Percentiles rank a stretch among this genome's conserved stretches.
phyloP scores from a whole-genome alignment of 768 basidiomycete genomes.

The Trametes villosa region DNA sequence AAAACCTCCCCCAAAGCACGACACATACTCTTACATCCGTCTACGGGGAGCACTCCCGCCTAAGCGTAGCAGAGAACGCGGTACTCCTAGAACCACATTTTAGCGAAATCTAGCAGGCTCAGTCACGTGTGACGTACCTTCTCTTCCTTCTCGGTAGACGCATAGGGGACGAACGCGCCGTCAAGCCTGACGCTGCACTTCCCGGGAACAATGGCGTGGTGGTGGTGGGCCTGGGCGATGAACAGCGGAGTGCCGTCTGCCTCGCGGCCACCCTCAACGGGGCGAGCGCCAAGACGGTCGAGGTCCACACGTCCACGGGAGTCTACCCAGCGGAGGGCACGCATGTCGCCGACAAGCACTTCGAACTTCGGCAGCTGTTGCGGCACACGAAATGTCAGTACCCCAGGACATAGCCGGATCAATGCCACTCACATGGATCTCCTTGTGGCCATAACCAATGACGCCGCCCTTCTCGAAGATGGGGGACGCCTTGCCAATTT shows the following conservation, averaged over 20 bases:
- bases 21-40: background rate
- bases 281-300: constrained; percentile 46
- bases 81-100: constrained; percentile 39
- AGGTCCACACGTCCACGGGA: constrained; percentile 51
- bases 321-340: constrained; percentile 62
- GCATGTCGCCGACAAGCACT: constrained; percentile 67
- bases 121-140: constrained; percentile 41
- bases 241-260: constrained; percentile 62
- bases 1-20: background rate
- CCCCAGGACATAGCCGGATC: background rate
- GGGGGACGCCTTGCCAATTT: constrained; percentile 66
- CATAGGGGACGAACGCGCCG: constrained; percentile 60
- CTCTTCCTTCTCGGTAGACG: constrained; percentile 53
- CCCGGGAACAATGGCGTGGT: constrained; percentile 61
- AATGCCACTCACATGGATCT: constrained; percentile 52
- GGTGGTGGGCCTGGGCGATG: constrained; percentile 60
- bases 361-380: constrained; percentile 65
- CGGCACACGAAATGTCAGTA: background rate
- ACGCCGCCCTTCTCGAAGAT: constrained; percentile 64
- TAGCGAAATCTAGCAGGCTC: background rate
- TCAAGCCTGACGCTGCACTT: constrained; percentile 60
- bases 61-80: constrained; percentile 45
- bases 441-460: constrained; percentile 63
- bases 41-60: background rate
- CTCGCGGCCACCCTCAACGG: constrained; percentile 74